Evolutionary conservation across 371 early-diverging fungal genomes (phyloP).

Genomic region (Zancudomyces culisetae): DNA sequence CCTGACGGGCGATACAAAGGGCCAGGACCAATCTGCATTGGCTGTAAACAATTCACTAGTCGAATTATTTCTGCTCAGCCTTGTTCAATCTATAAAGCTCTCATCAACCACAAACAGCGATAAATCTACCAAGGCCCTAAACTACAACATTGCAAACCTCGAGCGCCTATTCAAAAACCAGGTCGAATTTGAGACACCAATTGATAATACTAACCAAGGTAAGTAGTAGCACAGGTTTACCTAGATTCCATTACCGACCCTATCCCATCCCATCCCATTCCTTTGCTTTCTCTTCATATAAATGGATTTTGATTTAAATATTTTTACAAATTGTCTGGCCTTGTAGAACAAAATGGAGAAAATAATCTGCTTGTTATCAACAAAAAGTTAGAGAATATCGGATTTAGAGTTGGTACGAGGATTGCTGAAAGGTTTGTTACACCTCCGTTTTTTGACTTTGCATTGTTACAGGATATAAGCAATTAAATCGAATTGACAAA

Average conservation of each 20-base stretch:
- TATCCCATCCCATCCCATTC: too few species aligned
- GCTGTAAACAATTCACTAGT: background rate
- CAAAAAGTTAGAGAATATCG: slow-evolving; percentile 69
- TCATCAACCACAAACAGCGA: too few species aligned
- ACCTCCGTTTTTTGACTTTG: background rate
- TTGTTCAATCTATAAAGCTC: slow-evolving; percentile 19
- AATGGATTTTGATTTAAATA: too few species aligned
- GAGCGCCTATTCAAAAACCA: background rate
- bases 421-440: slow-evolving; percentile 57
- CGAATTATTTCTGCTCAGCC: background rate
- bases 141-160: too few species aligned
- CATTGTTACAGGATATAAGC: background rate
- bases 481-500: background rate
- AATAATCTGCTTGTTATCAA: slow-evolving; percentile 48
- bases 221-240: background rate
- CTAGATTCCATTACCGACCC: too few species aligned
- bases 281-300: too few species aligned
- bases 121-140: too few species aligned
- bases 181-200: background rate
- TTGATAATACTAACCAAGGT: background rate
- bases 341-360: background rate
- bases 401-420: slow-evolving; percentile 73
- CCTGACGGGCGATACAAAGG: slow-evolving; percentile 2
- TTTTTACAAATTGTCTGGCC: too few species aligned
- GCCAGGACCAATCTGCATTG: background rate